Conservation (phyloP, 352 stramenopile species). For the Blastocystis sp. region DNA sequence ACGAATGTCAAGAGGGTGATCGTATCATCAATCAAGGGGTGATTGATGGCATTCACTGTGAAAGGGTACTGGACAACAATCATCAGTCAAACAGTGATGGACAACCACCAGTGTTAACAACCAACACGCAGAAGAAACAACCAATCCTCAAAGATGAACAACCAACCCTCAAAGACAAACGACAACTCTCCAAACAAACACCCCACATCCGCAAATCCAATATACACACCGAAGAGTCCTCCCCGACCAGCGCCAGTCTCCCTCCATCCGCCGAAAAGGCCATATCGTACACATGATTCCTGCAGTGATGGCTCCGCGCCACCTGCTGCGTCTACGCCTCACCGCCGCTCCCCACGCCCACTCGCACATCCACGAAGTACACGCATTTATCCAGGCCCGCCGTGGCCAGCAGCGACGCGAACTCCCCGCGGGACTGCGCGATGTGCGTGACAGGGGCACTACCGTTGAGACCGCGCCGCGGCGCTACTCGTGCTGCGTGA, state of each 20-base stretch:
- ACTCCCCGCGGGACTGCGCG: constrained; percentile 12
- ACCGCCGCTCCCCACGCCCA: neutral
- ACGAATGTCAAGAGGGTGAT: no score
- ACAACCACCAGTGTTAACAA: no score
- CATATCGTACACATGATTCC: constrained; percentile 51
- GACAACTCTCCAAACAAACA: constrained; percentile 15
- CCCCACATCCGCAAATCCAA: constrained; percentile 51
- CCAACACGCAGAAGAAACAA: no score
- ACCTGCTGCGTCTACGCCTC: constrained; percentile 20
- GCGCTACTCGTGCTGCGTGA: constrained; percentile 27
- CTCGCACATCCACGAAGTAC: constrained; percentile 55
- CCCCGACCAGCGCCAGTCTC: neutral
- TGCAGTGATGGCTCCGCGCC: neutral
- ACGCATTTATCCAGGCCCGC: constrained; percentile 41
- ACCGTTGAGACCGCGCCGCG: neutral
- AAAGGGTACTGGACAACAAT: no score
- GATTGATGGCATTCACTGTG: no score
- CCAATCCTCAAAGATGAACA: no score
- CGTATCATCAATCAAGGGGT: no score
- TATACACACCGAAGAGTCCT: constrained; percentile 30
- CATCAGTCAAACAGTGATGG: no score
- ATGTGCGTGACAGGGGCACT: constrained; percentile 56
- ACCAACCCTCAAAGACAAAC: no score
- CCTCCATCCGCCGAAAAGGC: constrained; percentile 31
- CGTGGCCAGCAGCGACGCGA: constrained; percentile 11